phyloP scores from a whole-genome alignment of 805 yeast genomes.

The Teunomyces gatunensis region DNA sequence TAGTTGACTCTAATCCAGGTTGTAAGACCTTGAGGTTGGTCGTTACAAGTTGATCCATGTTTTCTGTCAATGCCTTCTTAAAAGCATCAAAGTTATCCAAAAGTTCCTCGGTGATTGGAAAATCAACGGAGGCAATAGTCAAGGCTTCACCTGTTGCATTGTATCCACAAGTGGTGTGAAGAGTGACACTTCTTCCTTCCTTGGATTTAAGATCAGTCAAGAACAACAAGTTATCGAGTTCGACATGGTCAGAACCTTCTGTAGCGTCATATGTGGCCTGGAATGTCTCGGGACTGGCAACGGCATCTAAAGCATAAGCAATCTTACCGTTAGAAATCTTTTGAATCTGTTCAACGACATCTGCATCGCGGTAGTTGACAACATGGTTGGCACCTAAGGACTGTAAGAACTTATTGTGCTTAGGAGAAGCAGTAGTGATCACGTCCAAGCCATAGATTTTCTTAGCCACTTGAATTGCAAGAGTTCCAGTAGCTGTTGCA shows the following conservation, averaged over 20 bases:
- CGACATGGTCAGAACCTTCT: conserved; percentile 16
- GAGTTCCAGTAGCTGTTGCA: conserved; percentile 30
- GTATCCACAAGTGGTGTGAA: conserved; percentile 7
- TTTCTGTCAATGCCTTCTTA: conserved; percentile 23
- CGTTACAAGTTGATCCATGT: conserved; percentile 14
- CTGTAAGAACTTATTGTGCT: conserved; percentile 22
- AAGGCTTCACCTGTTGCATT: conserved; percentile 3
- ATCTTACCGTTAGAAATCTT: conserved; percentile 16
- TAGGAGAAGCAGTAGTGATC: conserved; percentile 26
- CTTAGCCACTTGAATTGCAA: conserved; percentile 34
- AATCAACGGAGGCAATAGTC: neutral
- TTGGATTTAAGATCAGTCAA: neutral
- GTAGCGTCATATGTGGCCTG: conserved; percentile 28
- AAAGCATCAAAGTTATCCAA: conserved; percentile 12
- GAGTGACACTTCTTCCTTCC: conserved; percentile 2
- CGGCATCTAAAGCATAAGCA: conserved; percentile 25
- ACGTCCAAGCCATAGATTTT: conserved; percentile 26
- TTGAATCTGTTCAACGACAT: conserved; percentile 21
- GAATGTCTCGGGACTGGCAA: conserved; percentile 18
- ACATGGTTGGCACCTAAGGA: conserved; percentile 28
- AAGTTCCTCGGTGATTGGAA: conserved; percentile 3
- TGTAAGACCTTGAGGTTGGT: conserved; percentile 22
- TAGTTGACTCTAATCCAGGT: conserved; percentile 24
- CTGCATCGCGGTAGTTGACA: conserved; percentile 27
- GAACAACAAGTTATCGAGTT: conserved; percentile 7